Evolutionary conservation across 2,329 filamentous ascomycete genomes (phyloP).

Genomic region (Chaetomiaceae sp.): DNA sequence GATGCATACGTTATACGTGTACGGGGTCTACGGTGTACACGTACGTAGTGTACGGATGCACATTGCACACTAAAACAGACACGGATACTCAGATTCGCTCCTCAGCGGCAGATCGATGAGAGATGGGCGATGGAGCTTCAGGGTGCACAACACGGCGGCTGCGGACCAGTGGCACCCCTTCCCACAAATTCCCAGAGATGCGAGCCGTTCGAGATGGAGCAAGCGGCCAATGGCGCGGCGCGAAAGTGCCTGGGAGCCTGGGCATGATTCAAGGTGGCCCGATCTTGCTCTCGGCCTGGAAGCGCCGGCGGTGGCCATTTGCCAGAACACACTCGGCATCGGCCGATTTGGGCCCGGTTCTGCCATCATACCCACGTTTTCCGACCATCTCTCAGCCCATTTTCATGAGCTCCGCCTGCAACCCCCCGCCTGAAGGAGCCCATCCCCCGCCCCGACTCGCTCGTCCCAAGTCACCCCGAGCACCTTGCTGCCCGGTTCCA

Average conservation of each 20-base stretch:
- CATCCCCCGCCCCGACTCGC: constrained; percentile 10
- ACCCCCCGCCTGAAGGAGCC: constrained; percentile 18
- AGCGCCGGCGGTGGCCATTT: constrained; percentile 21
- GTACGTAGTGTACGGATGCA: no score
- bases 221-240: constrained; percentile 11
- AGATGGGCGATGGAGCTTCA: background rate
- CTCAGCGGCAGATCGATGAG: background rate
- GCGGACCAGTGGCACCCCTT: background rate
- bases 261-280: constrained; percentile 27
- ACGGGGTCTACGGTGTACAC: no score
- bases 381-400: constrained; percentile 30
- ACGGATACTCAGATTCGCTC: background rate
- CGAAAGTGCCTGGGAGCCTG: constrained; percentile 9
- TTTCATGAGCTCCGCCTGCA: constrained; percentile 27
- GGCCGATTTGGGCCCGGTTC: constrained; percentile 28
- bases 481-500: background rate
- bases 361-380: constrained; percentile 24
- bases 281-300: constrained; percentile 18
- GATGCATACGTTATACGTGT: no score
- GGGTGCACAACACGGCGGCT: background rate
- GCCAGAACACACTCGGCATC: constrained; percentile 26
- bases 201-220: background rate
- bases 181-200: background rate
- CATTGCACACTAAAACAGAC: no score
- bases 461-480: background rate